Evolutionary conservation across 192 early-diverging fungal species (phyloP).

Genomic region (Coemansia interrupta): DNA sequence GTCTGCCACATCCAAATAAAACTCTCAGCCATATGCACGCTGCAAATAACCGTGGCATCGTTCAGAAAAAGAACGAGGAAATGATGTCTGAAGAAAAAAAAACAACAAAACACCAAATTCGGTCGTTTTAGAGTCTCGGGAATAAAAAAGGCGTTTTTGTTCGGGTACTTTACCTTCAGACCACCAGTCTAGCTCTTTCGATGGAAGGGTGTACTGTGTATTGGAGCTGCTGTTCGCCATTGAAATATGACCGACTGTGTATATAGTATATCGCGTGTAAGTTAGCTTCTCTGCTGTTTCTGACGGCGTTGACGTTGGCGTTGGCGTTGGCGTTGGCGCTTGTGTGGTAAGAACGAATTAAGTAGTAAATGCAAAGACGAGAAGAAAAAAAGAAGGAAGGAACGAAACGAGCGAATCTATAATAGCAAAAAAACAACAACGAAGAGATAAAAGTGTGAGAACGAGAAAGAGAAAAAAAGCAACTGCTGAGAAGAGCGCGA

Average conservation of each 20-base stretch:
- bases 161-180: conserved; percentile 46
- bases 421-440: conserved; percentile 5
- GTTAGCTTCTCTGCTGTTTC: no score
- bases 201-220: conserved; percentile 29
- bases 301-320: no score
- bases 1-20: no score
- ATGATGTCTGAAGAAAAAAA: background rate
- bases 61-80: no score
- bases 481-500: background rate
- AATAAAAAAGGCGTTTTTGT: no score
- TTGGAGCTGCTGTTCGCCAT: conserved; percentile 15
- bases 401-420: conserved; percentile 3
- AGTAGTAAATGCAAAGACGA: conserved; percentile 4
- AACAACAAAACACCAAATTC: background rate
- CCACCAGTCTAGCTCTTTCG: conserved; percentile 55
- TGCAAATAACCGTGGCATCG: no score
- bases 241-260: background rate
- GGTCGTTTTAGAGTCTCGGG: background rate
- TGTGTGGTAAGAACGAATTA: background rate
- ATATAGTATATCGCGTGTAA: background rate
- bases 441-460: conserved; percentile 5
- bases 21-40: no score
- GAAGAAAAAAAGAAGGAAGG: background rate
- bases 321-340: no score
- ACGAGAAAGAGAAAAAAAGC: conserved; percentile 15